Conservation (phyloP, 2,329 filamentous ascomycete genomes). For the Didymella exigua region DNA sequence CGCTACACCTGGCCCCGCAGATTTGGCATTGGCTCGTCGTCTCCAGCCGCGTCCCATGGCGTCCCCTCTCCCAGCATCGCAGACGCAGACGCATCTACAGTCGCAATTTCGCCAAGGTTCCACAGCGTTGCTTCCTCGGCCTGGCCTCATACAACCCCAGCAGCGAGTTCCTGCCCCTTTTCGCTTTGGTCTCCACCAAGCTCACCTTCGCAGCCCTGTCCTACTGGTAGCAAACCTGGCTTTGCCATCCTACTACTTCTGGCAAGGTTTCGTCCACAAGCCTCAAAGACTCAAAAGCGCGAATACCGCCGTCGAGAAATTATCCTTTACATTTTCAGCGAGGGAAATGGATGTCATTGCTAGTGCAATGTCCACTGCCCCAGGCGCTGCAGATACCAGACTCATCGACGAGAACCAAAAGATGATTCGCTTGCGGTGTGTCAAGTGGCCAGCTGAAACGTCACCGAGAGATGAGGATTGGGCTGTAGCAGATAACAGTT, state of each 20-base stretch:
- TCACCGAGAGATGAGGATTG: constrained; percentile 60
- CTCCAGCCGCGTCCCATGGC: not conserved
- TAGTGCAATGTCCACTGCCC: constrained; percentile 29
- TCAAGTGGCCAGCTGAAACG: constrained; percentile 50
- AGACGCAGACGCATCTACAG: not conserved
- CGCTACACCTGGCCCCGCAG: not conserved
- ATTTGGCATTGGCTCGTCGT: not conserved
- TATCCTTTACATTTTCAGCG: constrained; percentile 56
- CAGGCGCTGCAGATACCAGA: constrained; percentile 38
- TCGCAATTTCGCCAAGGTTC: not conserved
- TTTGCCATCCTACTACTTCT: constrained; percentile 60
- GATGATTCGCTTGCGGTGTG: constrained; percentile 73
- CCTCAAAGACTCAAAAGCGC: constrained; percentile 51
- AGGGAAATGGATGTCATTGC: constrained; percentile 49
- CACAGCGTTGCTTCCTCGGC: constrained; percentile 45
- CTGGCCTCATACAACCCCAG: constrained; percentile 40
- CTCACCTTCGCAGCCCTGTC: constrained; percentile 60
- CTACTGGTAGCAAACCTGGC: constrained; percentile 40
- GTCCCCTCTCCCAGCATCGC: not conserved
- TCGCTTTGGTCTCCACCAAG: constrained; percentile 62
- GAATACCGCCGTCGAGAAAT: constrained; percentile 48
- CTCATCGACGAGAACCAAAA: constrained; percentile 59
- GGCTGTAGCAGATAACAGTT: constrained; percentile 67
- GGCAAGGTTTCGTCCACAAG: constrained; percentile 57
- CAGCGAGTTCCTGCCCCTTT: constrained; percentile 53